A percentile compares a stretch with the other conserved stretches of the same genome.
Evolutionary conservation across 2,329 filamentous ascomycete species (phyloP).

Genomic region (Hypoxylon sp.): DNA sequence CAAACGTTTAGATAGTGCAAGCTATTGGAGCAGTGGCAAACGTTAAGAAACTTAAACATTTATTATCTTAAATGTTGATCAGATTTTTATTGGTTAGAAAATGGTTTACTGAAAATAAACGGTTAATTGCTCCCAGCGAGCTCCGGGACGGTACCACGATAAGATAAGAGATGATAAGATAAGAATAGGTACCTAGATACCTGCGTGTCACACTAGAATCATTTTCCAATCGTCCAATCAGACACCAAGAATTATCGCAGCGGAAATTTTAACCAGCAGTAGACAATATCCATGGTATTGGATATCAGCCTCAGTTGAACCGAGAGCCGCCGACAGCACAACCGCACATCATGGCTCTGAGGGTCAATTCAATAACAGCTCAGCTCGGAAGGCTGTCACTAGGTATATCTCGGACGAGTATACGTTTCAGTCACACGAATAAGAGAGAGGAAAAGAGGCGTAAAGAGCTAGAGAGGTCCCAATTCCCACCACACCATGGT

Average conservation of each 20-base stretch:
- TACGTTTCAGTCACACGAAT: constrained; percentile 58
- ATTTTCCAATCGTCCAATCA: constrained; percentile 6
- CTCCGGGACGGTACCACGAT: no score
- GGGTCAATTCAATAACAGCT: constrained; percentile 55
- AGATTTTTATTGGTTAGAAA: no score
- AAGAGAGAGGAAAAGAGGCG: constrained; percentile 29
- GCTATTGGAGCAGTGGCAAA: no score
- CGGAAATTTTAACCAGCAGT: constrained; percentile 31
- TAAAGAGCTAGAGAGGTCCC: constrained; percentile 40
- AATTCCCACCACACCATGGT: constrained; percentile 61
- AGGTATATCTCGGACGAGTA: constrained; percentile 58
- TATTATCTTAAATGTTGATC: no score
- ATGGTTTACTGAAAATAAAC: no score
- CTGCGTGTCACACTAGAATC: neutral
- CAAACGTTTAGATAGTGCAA: no score
- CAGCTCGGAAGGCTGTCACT: constrained; percentile 61
- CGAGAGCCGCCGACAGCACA: constrained; percentile 24
- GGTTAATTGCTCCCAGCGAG: no score
- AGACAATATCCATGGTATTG: constrained; percentile 14
- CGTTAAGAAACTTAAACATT: no score
- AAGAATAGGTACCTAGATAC: neutral
- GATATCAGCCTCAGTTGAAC: constrained; percentile 28
- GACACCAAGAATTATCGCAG: constrained; percentile 7
- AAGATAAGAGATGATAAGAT: constrained; percentile 9
- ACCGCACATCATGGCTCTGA: constrained; percentile 55